Percentiles rank a stretch among this genome's conserved stretches.
Evolutionary conservation across 352 stramenopile species (phyloP).

Genomic region (Phytophthora pseudosyringae): DNA sequence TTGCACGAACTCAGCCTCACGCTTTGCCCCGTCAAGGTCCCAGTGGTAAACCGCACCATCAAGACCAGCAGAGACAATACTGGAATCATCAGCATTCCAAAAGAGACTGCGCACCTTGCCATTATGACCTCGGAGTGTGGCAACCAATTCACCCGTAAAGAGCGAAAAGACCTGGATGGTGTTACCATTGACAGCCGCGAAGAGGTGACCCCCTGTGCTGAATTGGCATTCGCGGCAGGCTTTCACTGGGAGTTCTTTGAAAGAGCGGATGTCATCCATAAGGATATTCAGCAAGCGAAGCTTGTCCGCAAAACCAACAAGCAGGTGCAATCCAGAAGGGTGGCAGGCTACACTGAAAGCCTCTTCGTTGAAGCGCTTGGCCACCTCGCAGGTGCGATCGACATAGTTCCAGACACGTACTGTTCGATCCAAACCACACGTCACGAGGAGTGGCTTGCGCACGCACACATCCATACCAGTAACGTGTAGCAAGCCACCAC

Average conservation of each 20-base stretch:
- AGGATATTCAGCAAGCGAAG: constrained; percentile 92
- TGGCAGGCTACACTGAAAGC: constrained; percentile 91
- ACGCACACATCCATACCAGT: constrained; percentile 93
- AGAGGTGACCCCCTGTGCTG: constrained; percentile 91
- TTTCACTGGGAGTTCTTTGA: constrained; percentile 89
- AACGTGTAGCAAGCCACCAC: constrained; percentile 56
- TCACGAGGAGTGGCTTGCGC: constrained; percentile 92
- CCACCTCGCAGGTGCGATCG: constrained; percentile 86
- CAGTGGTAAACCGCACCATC: constrained; percentile 95
- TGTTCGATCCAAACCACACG: constrained; percentile 88
- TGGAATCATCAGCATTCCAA: constrained; percentile 90
- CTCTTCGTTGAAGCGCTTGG: constrained; percentile 91
- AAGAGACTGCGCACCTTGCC: constrained; percentile 90
- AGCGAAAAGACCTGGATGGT: constrained; percentile 94
- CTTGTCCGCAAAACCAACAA: constrained; percentile 92
- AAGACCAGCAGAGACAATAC: constrained; percentile 88
- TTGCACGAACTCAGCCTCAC: constrained; percentile 93
- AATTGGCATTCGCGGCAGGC: constrained; percentile 85
- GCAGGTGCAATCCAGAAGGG: constrained; percentile 89
- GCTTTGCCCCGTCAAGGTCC: constrained; percentile 92
- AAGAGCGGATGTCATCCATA: constrained; percentile 90
- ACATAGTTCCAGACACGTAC: constrained; percentile 96
- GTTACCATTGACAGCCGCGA: constrained; percentile 94
- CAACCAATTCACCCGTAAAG: constrained; percentile 91
- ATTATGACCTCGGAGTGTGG: constrained; percentile 93